Conservation (phyloP, 2,329 filamentous ascomycete genomes). For the Aplosporella prunicola region DNA sequence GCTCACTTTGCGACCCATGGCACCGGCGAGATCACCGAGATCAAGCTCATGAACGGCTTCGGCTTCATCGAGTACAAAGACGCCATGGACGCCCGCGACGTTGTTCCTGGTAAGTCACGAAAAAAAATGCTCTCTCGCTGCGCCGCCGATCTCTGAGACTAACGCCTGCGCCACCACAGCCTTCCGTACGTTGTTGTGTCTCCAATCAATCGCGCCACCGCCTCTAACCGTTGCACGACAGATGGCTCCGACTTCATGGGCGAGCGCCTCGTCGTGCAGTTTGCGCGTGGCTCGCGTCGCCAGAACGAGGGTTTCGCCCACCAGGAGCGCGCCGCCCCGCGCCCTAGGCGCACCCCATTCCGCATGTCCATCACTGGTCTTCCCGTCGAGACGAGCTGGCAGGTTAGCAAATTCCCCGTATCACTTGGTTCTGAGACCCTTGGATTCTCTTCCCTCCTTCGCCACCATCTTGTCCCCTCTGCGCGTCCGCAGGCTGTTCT, state of each 20-base stretch:
- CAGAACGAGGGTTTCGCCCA: constrained; percentile 55
- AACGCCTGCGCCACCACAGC: constrained; percentile 32
- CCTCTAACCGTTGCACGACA: constrained; percentile 28
- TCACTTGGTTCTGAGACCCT: constrained; percentile 32
- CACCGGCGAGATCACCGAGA: constrained; percentile 94
- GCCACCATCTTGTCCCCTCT: constrained; percentile 5
- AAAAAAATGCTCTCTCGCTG: no score
- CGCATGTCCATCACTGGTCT: constrained; percentile 98
- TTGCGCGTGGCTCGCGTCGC: constrained; percentile 77
- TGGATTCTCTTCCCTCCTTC: constrained; percentile 9
- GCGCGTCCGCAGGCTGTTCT: constrained; percentile 6
- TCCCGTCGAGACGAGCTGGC: constrained; percentile 98
- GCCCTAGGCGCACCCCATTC: constrained; percentile 87
- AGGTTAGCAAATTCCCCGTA: constrained; percentile 72
- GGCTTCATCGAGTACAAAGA: constrained; percentile 99
- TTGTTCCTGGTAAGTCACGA: constrained; percentile 81
- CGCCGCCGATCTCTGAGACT: constrained; percentile 11
- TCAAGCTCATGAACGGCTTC: constrained; percentile 99
- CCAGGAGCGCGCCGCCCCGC: constrained; percentile 58
- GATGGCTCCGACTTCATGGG: constrained; percentile 98
- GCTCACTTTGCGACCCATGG: constrained; percentile 92
- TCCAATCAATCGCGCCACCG: constrained; percentile 1
- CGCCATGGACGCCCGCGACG: constrained; percentile 93
- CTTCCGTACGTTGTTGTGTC: constrained; percentile 43
- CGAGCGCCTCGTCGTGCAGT: constrained; percentile 94